Conservation (phyloP, 192 early-diverging fungal genomes). For the Coemansia sp. region DNA sequence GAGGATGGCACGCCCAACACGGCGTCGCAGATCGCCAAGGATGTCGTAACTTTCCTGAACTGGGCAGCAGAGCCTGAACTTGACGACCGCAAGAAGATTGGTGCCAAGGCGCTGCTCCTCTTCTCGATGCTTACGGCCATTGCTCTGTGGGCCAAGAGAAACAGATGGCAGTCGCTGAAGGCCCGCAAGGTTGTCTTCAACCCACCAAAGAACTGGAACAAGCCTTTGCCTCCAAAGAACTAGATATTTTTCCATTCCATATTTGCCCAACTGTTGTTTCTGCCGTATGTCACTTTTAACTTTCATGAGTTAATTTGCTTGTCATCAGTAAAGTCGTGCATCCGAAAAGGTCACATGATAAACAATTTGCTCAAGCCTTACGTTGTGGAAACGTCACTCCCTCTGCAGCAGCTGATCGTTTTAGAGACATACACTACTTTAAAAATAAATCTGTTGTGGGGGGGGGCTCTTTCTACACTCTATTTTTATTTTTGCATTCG, state of each 20-base stretch:
- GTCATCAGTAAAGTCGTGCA: not conserved
- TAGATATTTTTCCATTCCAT: slow-evolving; percentile 11
- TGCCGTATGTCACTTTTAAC: not conserved
- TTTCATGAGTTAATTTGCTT: not conserved
- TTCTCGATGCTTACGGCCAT: slow-evolving; percentile 71
- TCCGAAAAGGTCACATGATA: too few relatives aligned
- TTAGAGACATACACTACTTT: too few relatives aligned
- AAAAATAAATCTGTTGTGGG: too few relatives aligned
- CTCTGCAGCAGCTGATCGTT: too few relatives aligned
- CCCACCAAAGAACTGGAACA: slow-evolving; percentile 55
- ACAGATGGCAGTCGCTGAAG: slow-evolving; percentile 93
- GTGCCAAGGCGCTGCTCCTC: slow-evolving; percentile 83
- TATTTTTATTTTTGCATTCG: not conserved
- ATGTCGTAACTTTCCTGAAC: slow-evolving; percentile 89
- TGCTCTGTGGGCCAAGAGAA: slow-evolving; percentile 88
- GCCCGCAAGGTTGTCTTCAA: slow-evolving; percentile 88
- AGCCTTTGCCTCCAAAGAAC: slow-evolving; percentile 21
- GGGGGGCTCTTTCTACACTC: not conserved
- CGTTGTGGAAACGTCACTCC: too few relatives aligned
- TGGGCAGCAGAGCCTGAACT: slow-evolving; percentile 98
- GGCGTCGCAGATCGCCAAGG: slow-evolving; percentile 95
- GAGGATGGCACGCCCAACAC: slow-evolving; percentile 97
- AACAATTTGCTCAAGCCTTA: too few relatives aligned
- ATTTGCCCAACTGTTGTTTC: slow-evolving; percentile 10
- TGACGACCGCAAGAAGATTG: slow-evolving; percentile 96